Percentiles rank a stretch among this genome's conserved stretches.
Evolutionary conservation across 75 land plant species (phyloP).

Genomic region (Sequoia sempervirens): DNA sequence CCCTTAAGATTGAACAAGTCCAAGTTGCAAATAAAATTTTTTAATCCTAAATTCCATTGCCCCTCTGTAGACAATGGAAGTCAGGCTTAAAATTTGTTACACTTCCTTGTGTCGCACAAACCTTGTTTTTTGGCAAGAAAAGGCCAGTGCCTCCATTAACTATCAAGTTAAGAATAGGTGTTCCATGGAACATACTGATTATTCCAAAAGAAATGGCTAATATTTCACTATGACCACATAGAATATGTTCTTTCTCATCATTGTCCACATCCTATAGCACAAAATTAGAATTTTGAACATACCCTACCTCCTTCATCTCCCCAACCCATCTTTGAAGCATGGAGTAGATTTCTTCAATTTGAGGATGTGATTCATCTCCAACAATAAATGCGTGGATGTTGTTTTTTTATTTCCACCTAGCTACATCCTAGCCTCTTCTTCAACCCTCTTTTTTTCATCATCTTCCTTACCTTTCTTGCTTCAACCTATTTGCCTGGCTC

Average conservation of each 20-base stretch:
- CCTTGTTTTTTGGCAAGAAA: no score
- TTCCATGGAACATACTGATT: no score
- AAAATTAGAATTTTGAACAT: constrained; percentile 41
- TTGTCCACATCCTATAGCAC: constrained; percentile 52
- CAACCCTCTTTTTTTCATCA: constrained; percentile 55
- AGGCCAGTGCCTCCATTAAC: no score
- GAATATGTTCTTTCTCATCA: constrained; percentile 56
- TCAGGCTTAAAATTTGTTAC: no score
- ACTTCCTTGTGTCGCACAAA: no score
- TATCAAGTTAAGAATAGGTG: no score
- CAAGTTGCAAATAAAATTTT: no score
- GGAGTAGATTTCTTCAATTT: constrained; percentile 29
- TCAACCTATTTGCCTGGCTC: constrained; percentile 57
- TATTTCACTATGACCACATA: no score
- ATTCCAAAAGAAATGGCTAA: no score
- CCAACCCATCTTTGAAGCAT: constrained; percentile 35
- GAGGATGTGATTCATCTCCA: constrained; percentile 43
- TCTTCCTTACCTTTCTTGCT: constrained; percentile 36
- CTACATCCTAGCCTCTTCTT: constrained; percentile 56
- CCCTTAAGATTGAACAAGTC: no score
- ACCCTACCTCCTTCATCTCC: constrained; percentile 58
- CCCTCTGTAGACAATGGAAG: no score
- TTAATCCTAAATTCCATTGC: no score
- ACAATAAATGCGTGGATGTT: constrained; percentile 46
- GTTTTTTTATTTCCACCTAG: constrained; percentile 58